Conservation (phyloP, 2,329 filamentous ascomycete species). For the Teratosphaeria pseudoeucalypti region DNA sequence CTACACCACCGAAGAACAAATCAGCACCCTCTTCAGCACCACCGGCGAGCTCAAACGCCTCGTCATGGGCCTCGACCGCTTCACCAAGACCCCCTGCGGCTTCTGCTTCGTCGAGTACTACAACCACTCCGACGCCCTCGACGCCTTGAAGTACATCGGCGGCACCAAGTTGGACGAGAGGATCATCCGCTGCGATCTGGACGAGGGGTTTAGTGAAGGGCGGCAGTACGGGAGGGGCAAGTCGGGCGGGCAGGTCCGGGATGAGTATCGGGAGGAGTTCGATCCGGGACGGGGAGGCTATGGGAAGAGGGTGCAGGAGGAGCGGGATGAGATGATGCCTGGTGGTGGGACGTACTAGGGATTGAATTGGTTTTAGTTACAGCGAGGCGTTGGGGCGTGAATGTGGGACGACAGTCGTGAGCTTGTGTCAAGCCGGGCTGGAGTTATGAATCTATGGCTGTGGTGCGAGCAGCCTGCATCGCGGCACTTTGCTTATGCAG, state of each 20-base stretch:
- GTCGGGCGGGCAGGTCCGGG: slow-evolving; percentile 90
- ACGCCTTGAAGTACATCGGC: slow-evolving; percentile 97
- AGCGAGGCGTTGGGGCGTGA: neutral
- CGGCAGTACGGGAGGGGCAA: slow-evolving; percentile 90
- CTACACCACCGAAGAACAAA: slow-evolving; percentile 88
- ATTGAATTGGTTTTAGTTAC: neutral
- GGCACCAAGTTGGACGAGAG: slow-evolving; percentile 97
- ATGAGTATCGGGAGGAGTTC: slow-evolving; percentile 95
- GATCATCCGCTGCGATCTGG: slow-evolving; percentile 87
- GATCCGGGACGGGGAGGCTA: slow-evolving; percentile 89
- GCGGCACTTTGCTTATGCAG: no score
- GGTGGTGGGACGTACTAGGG: neutral
- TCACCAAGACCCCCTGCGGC: slow-evolving; percentile 94
- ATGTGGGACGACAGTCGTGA: neutral
- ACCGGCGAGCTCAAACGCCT: slow-evolving; percentile 96
- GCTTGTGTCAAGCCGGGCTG: no score
- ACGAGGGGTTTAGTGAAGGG: slow-evolving; percentile 92
- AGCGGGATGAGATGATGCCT: slow-evolving; percentile 25
- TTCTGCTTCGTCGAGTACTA: slow-evolving; percentile 99
- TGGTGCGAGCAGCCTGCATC: no score
- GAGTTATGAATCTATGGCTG: no score
- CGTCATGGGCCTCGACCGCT: slow-evolving; percentile 94
- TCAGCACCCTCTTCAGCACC: slow-evolving; percentile 59
- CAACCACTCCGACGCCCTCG: slow-evolving; percentile 89
- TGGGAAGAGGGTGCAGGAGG: slow-evolving; percentile 64